Percentiles rank a stretch among this genome's conserved stretches.
Conservation (phyloP, 805 yeast genomes). For the Hanseniaspora hatyaiensis region DNA sequence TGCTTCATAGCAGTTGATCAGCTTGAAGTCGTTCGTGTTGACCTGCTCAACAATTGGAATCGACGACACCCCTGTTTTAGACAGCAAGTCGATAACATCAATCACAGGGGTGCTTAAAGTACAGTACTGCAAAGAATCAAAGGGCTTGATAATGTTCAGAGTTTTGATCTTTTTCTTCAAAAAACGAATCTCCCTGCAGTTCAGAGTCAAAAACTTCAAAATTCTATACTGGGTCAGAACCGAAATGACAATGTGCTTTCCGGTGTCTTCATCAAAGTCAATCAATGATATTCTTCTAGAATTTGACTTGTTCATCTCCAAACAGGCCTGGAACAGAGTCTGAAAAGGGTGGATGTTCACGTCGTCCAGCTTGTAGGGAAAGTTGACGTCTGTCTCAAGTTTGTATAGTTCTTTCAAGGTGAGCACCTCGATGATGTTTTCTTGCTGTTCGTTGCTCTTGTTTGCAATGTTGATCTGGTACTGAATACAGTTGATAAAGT, state of each 20-base stretch:
- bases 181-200: constrained; percentile 87
- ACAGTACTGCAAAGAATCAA: constrained; percentile 54
- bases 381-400: constrained; percentile 79
- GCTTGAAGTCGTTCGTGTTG: constrained; percentile 30
- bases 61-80: constrained; percentile 73
- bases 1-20: constrained; percentile 88
- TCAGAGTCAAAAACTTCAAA: constrained; percentile 85
- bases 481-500: constrained; percentile 88
- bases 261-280: constrained; percentile 85
- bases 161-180: constrained; percentile 63
- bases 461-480: constrained; percentile 59
- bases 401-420: constrained; percentile 76
- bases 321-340: constrained; percentile 83
- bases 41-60: constrained; percentile 82
- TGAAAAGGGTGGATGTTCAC: constrained; percentile 82
- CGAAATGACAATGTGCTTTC: constrained; percentile 85
- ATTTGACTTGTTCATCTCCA: constrained; percentile 73
- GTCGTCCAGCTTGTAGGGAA: constrained; percentile 64
- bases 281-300: constrained; percentile 90
- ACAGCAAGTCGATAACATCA: constrained; percentile 75
- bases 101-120: constrained; percentile 85
- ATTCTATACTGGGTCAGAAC: constrained; percentile 95
- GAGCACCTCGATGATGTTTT: constrained; percentile 74
- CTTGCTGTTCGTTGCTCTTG: constrained; percentile 55
- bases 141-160: constrained; percentile 48